Conservation (phyloP, 768 basidiomycete genomes). For the Pulveroboletus frians region DNA sequence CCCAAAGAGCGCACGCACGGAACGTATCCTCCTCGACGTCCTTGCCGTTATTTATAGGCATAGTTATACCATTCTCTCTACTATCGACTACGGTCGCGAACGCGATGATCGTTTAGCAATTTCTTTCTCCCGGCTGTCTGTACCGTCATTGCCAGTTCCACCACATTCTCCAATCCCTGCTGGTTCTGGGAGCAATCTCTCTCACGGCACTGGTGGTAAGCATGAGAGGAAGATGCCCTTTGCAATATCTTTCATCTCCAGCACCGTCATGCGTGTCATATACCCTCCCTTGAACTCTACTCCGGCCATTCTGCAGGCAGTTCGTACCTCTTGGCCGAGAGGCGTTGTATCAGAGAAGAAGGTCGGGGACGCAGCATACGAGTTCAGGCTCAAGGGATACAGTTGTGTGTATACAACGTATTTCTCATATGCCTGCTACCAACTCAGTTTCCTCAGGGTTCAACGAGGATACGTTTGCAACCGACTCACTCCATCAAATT, state of each 20-base stretch:
- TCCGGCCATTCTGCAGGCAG: constrained; percentile 76
- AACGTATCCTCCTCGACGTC: constrained; percentile 66
- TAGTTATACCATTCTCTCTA: constrained; percentile 61
- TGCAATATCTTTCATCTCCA: constrained; percentile 67
- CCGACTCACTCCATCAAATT: constrained; percentile 69
- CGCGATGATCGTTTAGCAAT: constrained; percentile 67
- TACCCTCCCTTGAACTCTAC: constrained; percentile 72
- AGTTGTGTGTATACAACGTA: constrained; percentile 47
- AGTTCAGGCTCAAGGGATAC: constrained; percentile 80
- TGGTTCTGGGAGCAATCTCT: constrained; percentile 34
- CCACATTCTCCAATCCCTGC: constrained; percentile 37
- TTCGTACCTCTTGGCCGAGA: constrained; percentile 72
- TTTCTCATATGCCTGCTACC: constrained; percentile 13
- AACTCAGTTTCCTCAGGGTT: constrained; percentile 50
- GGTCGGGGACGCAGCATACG: constrained; percentile 63
- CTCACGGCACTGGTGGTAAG: constrained; percentile 33
- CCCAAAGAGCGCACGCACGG: constrained; percentile 59
- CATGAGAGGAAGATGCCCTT: constrained; percentile 47
- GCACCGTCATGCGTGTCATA: constrained; percentile 66
- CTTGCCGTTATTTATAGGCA: constrained; percentile 56
- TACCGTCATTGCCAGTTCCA: constrained; percentile 33
- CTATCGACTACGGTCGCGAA: constrained; percentile 74
- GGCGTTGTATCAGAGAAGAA: constrained; percentile 77
- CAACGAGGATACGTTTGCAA: constrained; percentile 69
- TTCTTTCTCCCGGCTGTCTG: constrained; percentile 55